A percentile compares a stretch with the other conserved stretches of the same genome.
phyloP scores from a whole-genome alignment of 140 eudicot species.

The Ambrosia hybrid region DNA sequence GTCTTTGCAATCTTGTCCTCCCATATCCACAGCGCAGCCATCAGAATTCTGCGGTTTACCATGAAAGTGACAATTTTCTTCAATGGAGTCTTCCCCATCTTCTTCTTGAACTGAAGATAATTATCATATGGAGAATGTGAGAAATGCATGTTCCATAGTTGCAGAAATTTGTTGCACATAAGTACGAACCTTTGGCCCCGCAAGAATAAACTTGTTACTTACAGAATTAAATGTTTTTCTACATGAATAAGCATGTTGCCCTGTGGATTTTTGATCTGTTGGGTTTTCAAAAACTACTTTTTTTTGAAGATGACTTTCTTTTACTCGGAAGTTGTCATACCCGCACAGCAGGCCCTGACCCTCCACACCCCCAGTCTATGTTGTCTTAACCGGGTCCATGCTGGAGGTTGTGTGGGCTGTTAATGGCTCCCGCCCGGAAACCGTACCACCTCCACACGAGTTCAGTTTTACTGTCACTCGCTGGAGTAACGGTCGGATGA shows the following conservation, averaged over 20 bases:
- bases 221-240: no score
- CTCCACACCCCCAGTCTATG: no score
- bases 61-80: constrained; percentile 11
- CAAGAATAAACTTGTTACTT: background rate
- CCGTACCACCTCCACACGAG: no score
- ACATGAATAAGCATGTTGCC: no score
- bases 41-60: constrained; percentile 2
- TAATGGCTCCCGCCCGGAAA: no score
- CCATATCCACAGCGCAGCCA: constrained; percentile 17
- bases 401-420: no score
- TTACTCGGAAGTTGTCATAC: no score
- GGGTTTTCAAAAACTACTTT: background rate
- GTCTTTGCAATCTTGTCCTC: constrained; percentile 22
- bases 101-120: constrained; percentile 30
- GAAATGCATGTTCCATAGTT: background rate
- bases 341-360: no score
- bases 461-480: no score
- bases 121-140: constrained; percentile 23
- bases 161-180: background rate
- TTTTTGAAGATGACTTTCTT: no score
- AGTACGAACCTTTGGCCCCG: constrained; percentile 15
- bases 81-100: constrained; percentile 9
- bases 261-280: constrained; percentile 3
- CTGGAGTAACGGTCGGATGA: no score
- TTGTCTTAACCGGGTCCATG: no score